These are phyloP conservation scores for Trichosporon sp. DNA, from an alignment of 1,284 basidiomycete species.

Conservation along the genomic window DNA sequence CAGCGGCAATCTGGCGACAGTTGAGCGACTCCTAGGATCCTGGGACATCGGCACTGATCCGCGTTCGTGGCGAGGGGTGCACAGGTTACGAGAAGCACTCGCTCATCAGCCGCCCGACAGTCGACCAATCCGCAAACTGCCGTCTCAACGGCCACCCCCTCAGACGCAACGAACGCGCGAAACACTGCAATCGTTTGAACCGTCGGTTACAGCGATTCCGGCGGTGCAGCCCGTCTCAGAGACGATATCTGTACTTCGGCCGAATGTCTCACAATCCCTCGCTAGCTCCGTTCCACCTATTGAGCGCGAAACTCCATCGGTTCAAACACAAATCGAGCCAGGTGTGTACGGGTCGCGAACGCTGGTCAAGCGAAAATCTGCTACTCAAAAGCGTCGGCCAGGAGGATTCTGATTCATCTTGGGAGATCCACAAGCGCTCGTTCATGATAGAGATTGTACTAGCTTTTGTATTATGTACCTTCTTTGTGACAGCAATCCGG, in stretches of 20 bases:
- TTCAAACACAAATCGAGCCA: slow-evolving; percentile 40
- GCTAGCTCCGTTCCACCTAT: background rate
- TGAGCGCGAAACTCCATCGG: background rate
- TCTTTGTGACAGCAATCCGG: slow-evolving; percentile 33
- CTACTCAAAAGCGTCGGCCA: slow-evolving; percentile 37
- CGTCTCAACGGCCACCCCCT: background rate
- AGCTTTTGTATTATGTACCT: slow-evolving; percentile 40
- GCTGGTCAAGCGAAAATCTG: slow-evolving; percentile 39
- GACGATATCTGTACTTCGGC: background rate
- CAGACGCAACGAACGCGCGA: background rate
- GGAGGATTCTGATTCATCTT: slow-evolving; percentile 44
- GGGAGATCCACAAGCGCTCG: background rate
- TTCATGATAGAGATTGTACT: slow-evolving; percentile 37
- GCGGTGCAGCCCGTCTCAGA: background rate
- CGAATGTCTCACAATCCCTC: too few relatives aligned
- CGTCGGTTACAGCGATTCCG: background rate
- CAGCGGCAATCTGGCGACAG: background rate
- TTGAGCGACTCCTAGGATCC: background rate
- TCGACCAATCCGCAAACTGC: background rate
- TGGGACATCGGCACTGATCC: background rate
- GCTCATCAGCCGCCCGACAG: background rate
- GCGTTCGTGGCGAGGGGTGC: background rate
- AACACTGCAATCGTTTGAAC: background rate
- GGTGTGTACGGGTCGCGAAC: slow-evolving; percentile 41
- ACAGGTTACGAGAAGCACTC: too few relatives aligned